A percentile compares a stretch with the other conserved stretches of the same genome.
These are phyloP conservation scores for Mycena rebaudengoi DNA, from an alignment of 768 basidiomycete species.

Conservation along the genomic window DNA sequence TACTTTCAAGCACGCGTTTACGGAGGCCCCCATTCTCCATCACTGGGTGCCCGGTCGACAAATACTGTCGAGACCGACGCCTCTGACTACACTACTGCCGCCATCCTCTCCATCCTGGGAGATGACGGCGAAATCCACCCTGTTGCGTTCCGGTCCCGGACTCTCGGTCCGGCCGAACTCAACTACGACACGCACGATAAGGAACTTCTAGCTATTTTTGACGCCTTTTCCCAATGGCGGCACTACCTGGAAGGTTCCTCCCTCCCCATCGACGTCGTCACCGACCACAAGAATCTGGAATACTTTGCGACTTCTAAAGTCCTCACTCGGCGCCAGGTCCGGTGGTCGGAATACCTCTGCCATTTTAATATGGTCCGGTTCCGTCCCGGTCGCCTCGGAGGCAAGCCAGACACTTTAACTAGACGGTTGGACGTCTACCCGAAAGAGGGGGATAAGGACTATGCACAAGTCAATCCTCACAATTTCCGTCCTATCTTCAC, in stretches of 20 bases:
- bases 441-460: too few species aligned
- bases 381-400: too few species aligned
- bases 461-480: too few species aligned
- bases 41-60: constrained; percentile 12
- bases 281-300: not conserved
- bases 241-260: constrained; percentile 28
- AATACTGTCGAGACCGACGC: too few species aligned
- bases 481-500: too few species aligned
- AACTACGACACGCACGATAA: constrained; percentile 49
- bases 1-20: constrained; percentile 2
- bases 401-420: too few species aligned
- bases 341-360: too few species aligned
- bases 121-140: constrained; percentile 28
- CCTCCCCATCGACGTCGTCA: not conserved
- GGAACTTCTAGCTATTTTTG: constrained; percentile 46
- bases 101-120: not conserved
- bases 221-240: constrained; percentile 29
- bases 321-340: too few species aligned
- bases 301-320: constrained; percentile 18
- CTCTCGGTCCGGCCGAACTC: constrained; percentile 31
- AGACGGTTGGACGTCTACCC: too few species aligned
- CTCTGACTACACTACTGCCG: not conserved
- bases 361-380: too few species aligned
- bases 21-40: not conserved
- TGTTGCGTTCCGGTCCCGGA: constrained; percentile 34